Evolutionary conservation across 768 basidiomycete species (phyloP).

Genomic region (Cystofilobasidium bisporidii): DNA sequence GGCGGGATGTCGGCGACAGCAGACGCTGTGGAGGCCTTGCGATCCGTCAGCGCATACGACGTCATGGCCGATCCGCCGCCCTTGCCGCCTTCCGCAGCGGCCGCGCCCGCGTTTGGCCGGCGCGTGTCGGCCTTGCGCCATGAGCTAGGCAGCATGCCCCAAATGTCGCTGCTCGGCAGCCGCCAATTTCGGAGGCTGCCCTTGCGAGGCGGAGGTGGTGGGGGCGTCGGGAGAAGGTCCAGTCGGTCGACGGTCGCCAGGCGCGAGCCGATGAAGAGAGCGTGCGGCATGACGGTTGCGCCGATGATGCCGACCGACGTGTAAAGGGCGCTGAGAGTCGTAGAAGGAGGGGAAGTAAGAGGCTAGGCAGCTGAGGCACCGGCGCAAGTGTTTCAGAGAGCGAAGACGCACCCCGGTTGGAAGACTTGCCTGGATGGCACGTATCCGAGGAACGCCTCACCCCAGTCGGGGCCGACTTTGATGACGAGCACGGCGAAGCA

Average conservation of each 20-base stretch:
- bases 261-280: conserved; percentile 76
- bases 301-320: conserved; percentile 24
- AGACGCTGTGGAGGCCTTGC: conserved; percentile 6
- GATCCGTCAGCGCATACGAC: background rate
- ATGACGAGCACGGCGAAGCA: conserved; percentile 71
- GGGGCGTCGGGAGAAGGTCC: conserved; percentile 26
- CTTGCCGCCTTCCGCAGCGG: no score
- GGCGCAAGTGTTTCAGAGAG: no score
- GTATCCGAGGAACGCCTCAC: conserved; percentile 61
- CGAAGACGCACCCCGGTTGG: conserved; percentile 52
- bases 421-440: conserved; percentile 61
- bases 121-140: background rate
- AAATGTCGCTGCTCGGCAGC: conserved; percentile 11
- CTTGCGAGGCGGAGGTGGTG: background rate
- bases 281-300: conserved; percentile 80
- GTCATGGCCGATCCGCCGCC: no score
- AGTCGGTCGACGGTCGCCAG: conserved; percentile 75
- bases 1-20: no score
- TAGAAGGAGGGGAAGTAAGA: no score
- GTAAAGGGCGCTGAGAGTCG: conserved; percentile 9
- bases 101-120: no score
- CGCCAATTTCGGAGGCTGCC: conserved; percentile 1
- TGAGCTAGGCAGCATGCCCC: conserved; percentile 9
- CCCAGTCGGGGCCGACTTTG: conserved; percentile 62
- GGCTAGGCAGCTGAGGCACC: no score